Conservation (phyloP, 768 basidiomycete genomes). For the Rhodotorula babjevae region DNA sequence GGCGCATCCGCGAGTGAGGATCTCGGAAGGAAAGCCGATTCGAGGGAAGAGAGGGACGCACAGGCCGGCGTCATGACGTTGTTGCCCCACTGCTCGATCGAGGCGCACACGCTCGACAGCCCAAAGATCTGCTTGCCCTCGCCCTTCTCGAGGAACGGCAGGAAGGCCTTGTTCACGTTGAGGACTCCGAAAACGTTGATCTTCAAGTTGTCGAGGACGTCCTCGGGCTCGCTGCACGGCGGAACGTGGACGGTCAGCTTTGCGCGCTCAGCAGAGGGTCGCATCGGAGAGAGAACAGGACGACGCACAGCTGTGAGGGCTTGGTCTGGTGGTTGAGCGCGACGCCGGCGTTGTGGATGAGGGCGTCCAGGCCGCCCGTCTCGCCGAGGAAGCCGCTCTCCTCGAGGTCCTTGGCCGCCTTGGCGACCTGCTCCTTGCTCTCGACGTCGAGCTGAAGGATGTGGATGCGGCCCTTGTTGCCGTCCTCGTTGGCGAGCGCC, state of each 20-base stretch:
- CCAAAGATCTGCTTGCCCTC: slow-evolving; percentile 20
- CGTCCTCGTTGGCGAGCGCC: slow-evolving; percentile 13
- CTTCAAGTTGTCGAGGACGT: slow-evolving; percentile 38
- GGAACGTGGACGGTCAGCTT: too few relatives aligned
- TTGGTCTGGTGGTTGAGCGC: not conserved
- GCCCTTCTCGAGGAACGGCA: slow-evolving; percentile 47
- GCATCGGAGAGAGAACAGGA: not conserved
- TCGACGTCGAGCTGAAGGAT: slow-evolving; percentile 50
- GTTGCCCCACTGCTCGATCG: slow-evolving; percentile 1
- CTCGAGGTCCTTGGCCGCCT: slow-evolving; percentile 36
- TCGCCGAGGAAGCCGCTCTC: slow-evolving; percentile 13
- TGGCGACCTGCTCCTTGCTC: slow-evolving; percentile 45
- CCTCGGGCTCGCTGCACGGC: not conserved
- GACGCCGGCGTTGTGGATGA: slow-evolving; percentile 37
- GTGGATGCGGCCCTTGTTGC: slow-evolving; percentile 44
- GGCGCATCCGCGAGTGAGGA: too few relatives aligned
- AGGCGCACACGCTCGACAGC: slow-evolving; percentile 1
- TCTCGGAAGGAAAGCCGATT: too few relatives aligned
- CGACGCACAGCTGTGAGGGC: not conserved
- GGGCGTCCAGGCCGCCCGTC: slow-evolving; percentile 7
- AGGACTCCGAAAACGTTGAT: slow-evolving; percentile 49
- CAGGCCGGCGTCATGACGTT: not conserved
- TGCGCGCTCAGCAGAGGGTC: too few relatives aligned
- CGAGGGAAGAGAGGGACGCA: not conserved
- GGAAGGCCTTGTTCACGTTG: slow-evolving; percentile 49